These are phyloP conservation scores for Lipomyces kockii DNA, from an alignment of 805 yeast genomes.

Conservation along the genomic window DNA sequence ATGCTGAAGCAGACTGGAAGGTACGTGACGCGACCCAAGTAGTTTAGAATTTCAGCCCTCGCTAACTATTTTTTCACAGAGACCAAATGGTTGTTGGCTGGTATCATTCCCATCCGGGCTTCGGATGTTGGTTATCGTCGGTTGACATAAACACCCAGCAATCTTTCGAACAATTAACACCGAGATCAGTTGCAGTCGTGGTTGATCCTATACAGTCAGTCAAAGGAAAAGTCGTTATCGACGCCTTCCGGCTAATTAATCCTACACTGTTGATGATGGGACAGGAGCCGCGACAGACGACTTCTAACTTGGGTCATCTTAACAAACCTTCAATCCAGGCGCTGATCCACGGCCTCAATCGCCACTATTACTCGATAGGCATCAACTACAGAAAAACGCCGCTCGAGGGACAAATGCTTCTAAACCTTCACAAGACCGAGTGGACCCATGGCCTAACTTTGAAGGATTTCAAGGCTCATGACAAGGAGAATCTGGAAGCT, in stretches of 20 bases:
- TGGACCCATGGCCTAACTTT: constrained; percentile 93
- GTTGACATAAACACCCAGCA: constrained; percentile 98
- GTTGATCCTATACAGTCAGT: constrained; percentile 98
- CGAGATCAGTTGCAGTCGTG: constrained; percentile 97
- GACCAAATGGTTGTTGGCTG: constrained; percentile 99
- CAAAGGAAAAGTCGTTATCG: constrained; percentile 97
- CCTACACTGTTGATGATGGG: constrained; percentile 89
- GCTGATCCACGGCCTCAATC: constrained; percentile 92
- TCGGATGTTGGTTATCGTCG: constrained; percentile 98
- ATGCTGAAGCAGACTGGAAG: constrained; percentile 97
- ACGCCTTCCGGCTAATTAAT: constrained; percentile 93
- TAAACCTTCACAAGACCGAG: constrained; percentile 89
- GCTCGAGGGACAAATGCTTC: constrained; percentile 88
- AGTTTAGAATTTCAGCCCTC: background rate
- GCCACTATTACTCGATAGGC: constrained; percentile 94
- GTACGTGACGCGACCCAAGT: constrained; percentile 7
- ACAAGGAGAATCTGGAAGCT: constrained; percentile 71
- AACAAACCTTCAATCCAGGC: constrained; percentile 98
- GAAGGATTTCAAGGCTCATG: constrained; percentile 76
- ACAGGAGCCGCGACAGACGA: constrained; percentile 96
- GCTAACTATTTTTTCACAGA: constrained; percentile 48
- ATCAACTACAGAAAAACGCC: constrained; percentile 93
- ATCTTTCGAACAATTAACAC: constrained; percentile 93
- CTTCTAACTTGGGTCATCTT: constrained; percentile 91
- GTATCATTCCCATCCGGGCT: constrained; percentile 99